Evolutionary conservation across 2,329 filamentous ascomycete species (phyloP).

Genomic region (Fusarium pininemorale): DNA sequence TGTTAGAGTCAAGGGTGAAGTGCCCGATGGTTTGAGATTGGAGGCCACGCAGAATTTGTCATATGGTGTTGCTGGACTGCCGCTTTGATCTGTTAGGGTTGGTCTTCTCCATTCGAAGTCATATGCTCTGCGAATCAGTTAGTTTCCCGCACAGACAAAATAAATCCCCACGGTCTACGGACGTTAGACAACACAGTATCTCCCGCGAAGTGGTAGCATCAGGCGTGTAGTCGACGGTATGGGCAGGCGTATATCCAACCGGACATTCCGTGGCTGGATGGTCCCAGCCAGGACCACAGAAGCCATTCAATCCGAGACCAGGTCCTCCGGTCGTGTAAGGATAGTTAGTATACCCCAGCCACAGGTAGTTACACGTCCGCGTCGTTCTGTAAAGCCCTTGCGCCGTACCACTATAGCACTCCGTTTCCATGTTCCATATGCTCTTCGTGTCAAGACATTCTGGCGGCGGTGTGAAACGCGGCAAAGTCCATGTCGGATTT

Average conservation of each 20-base stretch:
- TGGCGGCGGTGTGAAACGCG: background rate
- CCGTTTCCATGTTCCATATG: background rate
- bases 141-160: background rate
- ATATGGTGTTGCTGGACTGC: background rate
- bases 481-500: background rate
- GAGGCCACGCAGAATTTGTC: background rate
- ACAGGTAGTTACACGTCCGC: background rate
- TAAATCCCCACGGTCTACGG: background rate
- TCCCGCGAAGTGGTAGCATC: background rate
- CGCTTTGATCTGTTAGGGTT: background rate
- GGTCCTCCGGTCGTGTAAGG: background rate
- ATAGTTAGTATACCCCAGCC: background rate
- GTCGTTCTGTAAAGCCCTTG: background rate
- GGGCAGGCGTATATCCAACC: background rate
- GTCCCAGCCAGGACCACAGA: rapidly evolving
- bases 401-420: background rate
- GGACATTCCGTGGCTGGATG: background rate
- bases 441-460: background rate
- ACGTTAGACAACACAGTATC: background rate
- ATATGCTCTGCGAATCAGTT: background rate
- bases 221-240: background rate
- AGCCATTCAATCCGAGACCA: rapidly evolving
- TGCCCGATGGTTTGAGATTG: background rate
- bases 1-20: background rate
- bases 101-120: background rate